Percentiles rank a stretch among this genome's conserved stretches.
Evolutionary conservation across 805 yeast genomes (phyloP).

Genomic region (Maudiozyma turicensis): DNA sequence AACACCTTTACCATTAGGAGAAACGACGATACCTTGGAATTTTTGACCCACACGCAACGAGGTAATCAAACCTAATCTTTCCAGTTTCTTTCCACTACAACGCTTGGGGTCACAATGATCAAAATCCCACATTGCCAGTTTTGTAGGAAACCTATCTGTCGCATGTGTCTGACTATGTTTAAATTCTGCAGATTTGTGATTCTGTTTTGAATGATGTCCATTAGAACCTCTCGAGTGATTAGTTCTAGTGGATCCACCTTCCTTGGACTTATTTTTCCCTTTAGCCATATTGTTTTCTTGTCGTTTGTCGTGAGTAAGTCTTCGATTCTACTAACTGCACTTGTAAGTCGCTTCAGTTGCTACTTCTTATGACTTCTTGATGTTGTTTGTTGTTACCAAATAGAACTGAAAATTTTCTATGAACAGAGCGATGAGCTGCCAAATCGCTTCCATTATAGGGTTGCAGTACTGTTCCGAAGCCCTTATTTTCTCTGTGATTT

Average conservation of each 20-base stretch:
- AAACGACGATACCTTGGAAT: slow-evolving; percentile 80
- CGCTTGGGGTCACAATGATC: slow-evolving; percentile 98
- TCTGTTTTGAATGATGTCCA: slow-evolving; percentile 47
- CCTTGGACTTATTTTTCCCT: slow-evolving; percentile 35
- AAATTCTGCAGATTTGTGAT: slow-evolving; percentile 35
- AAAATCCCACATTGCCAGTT: slow-evolving; percentile 97
- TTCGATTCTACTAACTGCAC: too few species aligned
- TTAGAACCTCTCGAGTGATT: slow-evolving; percentile 33
- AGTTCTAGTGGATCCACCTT: slow-evolving; percentile 28
- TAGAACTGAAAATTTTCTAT: too few species aligned
- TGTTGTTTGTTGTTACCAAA: too few species aligned
- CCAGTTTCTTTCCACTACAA: slow-evolving; percentile 91
- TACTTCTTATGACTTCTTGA: too few species aligned
- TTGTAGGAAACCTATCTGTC: slow-evolving; percentile 54
- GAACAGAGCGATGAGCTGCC: too few species aligned
- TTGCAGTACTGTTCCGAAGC: too few species aligned
- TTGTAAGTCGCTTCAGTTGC: too few species aligned
- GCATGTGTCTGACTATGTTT: slow-evolving; percentile 19
- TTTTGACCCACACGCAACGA: slow-evolving; percentile 85
- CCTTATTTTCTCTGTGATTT: too few species aligned
- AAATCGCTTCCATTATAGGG: too few species aligned
- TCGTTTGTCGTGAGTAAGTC: not conserved
- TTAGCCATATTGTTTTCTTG: slow-evolving; percentile 11
- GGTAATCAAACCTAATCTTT: slow-evolving; percentile 74
- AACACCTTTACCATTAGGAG: slow-evolving; percentile 84